Evolutionary conservation across 1,284 basidiomycete genomes (phyloP).

Genomic region (Cutaneotrichosporon cavernicola): DNA sequence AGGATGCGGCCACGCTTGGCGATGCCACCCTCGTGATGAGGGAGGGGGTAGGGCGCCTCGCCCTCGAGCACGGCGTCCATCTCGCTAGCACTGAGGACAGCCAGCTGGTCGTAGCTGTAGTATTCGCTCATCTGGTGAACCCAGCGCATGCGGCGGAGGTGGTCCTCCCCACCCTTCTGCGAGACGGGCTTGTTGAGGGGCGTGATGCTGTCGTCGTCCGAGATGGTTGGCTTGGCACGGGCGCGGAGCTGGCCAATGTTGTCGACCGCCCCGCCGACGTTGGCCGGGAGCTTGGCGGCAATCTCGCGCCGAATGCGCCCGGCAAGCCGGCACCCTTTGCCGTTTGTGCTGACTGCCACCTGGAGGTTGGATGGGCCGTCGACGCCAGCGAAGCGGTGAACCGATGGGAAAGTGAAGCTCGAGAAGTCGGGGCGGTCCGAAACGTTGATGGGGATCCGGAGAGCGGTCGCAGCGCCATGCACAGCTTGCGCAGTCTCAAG

Average conservation of each 20-base stretch:
- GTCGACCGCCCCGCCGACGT: conserved; percentile 73
- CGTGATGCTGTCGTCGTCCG: conserved; percentile 57
- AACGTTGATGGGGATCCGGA: conserved; percentile 76
- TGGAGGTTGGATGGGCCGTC: conserved; percentile 65
- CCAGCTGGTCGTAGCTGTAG: conserved; percentile 79
- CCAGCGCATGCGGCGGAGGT: conserved; percentile 73
- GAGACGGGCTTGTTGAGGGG: conserved; percentile 81
- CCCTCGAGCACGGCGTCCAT: conserved; percentile 63
- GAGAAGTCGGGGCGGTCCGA: conserved; percentile 83
- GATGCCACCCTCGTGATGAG: conserved; percentile 39
- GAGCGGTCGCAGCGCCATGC: conserved; percentile 58
- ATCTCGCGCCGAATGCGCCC: conserved; percentile 79
- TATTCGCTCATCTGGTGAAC: conserved; percentile 90
- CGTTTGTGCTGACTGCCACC: conserved; percentile 86
- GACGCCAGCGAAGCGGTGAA: conserved; percentile 69
- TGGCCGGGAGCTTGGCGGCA: conserved; percentile 69
- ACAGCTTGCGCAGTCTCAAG: conserved; percentile 60
- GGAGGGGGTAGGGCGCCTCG: conserved; percentile 23
- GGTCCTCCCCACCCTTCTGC: conserved; percentile 52
- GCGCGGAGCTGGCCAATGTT: conserved; percentile 70
- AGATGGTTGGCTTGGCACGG: conserved; percentile 59
- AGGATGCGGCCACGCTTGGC: conserved; percentile 66
- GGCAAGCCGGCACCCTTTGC: conserved; percentile 83
- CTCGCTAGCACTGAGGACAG: conserved; percentile 65
- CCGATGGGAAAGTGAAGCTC: conserved; percentile 84